A percentile compares a stretch with the other conserved stretches of the same genome.
phyloP scores from a whole-genome alignment of 2,329 filamentous ascomycete genomes.

The Scolecobasidium constrictum region DNA sequence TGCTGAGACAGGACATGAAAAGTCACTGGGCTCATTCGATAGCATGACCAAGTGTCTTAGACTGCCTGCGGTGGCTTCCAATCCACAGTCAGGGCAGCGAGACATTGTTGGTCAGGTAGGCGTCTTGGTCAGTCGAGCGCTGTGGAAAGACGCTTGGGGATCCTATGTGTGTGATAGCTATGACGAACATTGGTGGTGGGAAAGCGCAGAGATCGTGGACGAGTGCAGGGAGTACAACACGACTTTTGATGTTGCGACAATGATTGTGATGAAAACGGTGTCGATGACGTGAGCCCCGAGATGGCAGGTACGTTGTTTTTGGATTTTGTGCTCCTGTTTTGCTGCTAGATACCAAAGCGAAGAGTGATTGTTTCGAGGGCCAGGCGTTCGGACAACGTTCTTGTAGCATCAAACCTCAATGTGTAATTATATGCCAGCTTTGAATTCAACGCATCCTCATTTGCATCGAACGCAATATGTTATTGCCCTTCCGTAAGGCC shows the following conservation, averaged over 20 bases:
- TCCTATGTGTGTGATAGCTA: conserved; percentile 18
- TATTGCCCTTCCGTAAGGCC: no score
- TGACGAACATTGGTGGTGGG: conserved; percentile 24
- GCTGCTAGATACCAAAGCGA: no score
- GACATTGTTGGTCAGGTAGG: conserved; percentile 22
- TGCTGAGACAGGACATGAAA: background rate
- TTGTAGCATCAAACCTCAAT: no score
- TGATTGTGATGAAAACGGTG: conserved; percentile 22
- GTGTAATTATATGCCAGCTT: no score
- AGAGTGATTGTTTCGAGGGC: no score
- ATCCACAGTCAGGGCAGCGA: conserved; percentile 1
- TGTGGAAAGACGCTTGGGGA: conserved; percentile 29
- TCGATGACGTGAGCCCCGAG: no score
- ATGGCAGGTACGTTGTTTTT: no score
- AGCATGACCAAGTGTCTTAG: conserved; percentile 2
- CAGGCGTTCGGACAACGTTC: no score
- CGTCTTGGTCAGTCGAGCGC: conserved; percentile 21
- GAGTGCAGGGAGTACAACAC: conserved; percentile 25
- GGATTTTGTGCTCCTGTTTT: no score
- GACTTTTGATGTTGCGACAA: conserved; percentile 24
- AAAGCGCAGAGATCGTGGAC: conserved; percentile 23
- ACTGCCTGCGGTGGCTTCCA: conserved; percentile 1
- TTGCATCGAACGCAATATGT: no score
- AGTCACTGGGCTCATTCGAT: background rate
- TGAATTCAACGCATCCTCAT: no score